Evolutionary conservation across 352 stramenopile species (phyloP), one percentile per base, ranked within the genome.

Genomic region (Peronosclerospora sorghi): DNA sequence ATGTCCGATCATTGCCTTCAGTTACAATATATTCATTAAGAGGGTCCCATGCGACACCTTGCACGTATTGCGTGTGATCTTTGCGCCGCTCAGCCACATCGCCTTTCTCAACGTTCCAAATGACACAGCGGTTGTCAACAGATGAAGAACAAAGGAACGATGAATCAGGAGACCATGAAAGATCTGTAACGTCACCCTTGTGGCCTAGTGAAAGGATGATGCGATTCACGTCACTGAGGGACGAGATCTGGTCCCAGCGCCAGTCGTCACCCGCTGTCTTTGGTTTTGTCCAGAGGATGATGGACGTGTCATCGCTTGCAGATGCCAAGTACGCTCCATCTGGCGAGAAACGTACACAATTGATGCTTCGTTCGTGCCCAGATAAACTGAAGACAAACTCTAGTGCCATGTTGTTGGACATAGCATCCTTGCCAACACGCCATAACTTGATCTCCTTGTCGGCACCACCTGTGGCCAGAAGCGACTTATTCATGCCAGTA

Each of bases 51-150:
- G 86, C 71, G n/a, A 96, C 92, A 29, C 95, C 95, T 62, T 98
- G 94, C 35, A 98, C 90, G 63, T 96, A 98, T 56, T 97, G 84
- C 30, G 72, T 93, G 60, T 98, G 94, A 61, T 98, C 93, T 39
- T 87, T 78, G 66, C 86, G 57, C 23, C 66, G 59, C 66, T 91
- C 88, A 51, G 91, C 56, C 59, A 93, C 55, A 40, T 87, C 60
- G 28, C 70, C 68, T 23, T 72, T 85, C 26, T 77, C 63, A 6
- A 81, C 59, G 68, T 96, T 83, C 69, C 77, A 97, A 32, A 97
- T 83, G 9, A 90, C 70, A 8, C 81, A 77, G 28, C 77, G 82
- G 48, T 96, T 95, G 69, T 98, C 94, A 7, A 98, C 79, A 2
- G 83, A 96, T 10, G 82, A 91, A 5, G 92, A 89, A 35, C 75